Conservation (phyloP, 805 yeast genomes). For the Wickerhamiella nectarea region DNA sequence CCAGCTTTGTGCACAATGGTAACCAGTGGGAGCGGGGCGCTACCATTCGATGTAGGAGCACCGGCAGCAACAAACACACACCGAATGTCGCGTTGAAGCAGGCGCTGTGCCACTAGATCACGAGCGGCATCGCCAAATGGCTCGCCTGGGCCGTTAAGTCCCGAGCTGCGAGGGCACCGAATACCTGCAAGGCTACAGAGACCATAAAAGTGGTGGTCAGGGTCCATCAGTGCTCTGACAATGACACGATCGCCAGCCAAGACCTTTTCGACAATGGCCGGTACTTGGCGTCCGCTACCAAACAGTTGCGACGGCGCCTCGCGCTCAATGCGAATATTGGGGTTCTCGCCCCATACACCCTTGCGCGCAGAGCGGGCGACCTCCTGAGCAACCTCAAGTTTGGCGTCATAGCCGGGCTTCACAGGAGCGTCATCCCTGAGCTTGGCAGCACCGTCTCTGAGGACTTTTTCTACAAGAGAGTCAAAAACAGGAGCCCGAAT, state of each 20-base stretch:
- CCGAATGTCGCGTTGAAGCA: constrained; percentile 47
- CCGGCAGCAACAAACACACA: constrained; percentile 47
- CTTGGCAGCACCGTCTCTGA: constrained; percentile 48
- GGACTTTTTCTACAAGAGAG: constrained; percentile 43
- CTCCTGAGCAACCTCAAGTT: constrained; percentile 26
- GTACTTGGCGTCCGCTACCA: constrained; percentile 29
- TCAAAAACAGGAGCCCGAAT: constrained; percentile 47
- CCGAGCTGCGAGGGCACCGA: constrained; percentile 47
- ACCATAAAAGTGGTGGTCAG: constrained; percentile 40
- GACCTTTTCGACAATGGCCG: constrained; percentile 60
- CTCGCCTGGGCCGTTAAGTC: constrained; percentile 33
- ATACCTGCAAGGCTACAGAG: constrained; percentile 63
- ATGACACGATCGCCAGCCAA: constrained; percentile 68
- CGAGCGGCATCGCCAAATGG: constrained; percentile 57
- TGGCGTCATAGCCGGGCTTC: constrained; percentile 32
- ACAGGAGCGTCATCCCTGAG: constrained; percentile 39
- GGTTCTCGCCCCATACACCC: constrained; percentile 40
- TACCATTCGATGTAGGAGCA: neutral
- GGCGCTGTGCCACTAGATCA: constrained; percentile 45
- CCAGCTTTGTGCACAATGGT: constrained; percentile 62
- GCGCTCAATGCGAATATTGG: constrained; percentile 21
- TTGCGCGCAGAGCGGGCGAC: constrained; percentile 36
- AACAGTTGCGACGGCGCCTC: constrained; percentile 17
- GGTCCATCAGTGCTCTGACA: constrained; percentile 38
- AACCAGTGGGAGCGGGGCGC: constrained; percentile 25